Evolutionary conservation across 2,329 filamentous ascomycete genomes (phyloP).

Genomic region (Xylariaceae sp.): DNA sequence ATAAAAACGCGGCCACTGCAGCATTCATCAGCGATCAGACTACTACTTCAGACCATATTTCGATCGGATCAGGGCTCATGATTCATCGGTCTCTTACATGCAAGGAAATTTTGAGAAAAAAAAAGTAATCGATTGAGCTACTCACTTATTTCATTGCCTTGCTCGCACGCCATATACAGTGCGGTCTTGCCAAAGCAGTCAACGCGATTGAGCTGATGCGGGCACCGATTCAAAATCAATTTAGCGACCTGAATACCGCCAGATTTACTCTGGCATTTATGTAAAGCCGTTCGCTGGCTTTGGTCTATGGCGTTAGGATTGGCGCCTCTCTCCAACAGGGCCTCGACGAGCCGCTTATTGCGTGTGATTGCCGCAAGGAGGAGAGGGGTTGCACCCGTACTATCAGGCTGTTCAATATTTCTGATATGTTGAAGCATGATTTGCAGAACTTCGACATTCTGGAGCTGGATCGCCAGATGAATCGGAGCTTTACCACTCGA

Average conservation of each 20-base stretch:
- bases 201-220: constrained; percentile 18
- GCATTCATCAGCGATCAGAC: neutral
- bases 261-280: constrained; percentile 26
- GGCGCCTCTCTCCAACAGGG: constrained; percentile 28
- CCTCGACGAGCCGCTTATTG: constrained; percentile 25
- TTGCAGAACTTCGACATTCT: constrained; percentile 25
- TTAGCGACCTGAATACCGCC: constrained; percentile 26
- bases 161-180: constrained; percentile 30
- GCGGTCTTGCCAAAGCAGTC: constrained; percentile 30
- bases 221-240: constrained; percentile 22
- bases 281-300: constrained; percentile 24
- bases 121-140: neutral
- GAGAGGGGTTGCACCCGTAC: constrained; percentile 25
- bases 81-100: neutral
- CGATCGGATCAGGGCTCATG: neutral
- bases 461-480: constrained; percentile 24
- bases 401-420: constrained; percentile 24
- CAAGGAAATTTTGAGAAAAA: too few relatives aligned
- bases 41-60: neutral
- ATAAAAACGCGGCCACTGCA: constrained; percentile 25
- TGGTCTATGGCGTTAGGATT: constrained; percentile 27
- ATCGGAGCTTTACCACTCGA: constrained; percentile 24
- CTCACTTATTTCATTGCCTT: constrained; percentile 26
- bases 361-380: constrained; percentile 31
- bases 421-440: constrained; percentile 25